A percentile compares a stretch with the other conserved stretches of the same genome.
phyloP scores from a whole-genome alignment of 805 yeast genomes.

The Schizosaccharomyces cryophilus region DNA sequence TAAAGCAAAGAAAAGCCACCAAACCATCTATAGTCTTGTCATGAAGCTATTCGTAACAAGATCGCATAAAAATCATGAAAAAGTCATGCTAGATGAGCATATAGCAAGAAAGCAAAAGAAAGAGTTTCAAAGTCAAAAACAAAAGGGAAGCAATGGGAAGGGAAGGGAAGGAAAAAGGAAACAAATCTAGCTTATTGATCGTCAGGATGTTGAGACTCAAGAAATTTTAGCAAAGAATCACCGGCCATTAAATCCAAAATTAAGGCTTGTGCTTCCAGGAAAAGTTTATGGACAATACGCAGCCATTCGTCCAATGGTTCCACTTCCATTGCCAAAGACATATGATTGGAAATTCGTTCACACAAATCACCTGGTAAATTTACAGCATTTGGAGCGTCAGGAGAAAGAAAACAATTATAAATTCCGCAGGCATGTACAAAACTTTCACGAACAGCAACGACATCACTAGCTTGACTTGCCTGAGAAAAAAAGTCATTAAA shows the following conservation, averaged over 20 bases:
- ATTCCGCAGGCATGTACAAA: neutral
- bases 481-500: neutral
- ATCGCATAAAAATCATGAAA: no score
- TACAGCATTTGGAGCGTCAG: neutral
- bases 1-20: neutral
- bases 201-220: neutral
- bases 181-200: no score
- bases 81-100: no score
- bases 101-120: no score
- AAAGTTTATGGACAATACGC: neutral
- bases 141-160: no score
- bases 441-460: neutral
- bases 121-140: no score
- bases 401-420: neutral
- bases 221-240: neutral
- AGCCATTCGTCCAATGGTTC: neutral
- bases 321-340: neutral
- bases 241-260: neutral
- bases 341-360: neutral
- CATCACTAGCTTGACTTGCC: neutral
- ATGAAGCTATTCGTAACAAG: no score
- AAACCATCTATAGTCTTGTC: no score
- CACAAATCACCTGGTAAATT: neutral
- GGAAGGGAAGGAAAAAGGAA: no score
- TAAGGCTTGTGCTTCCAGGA: neutral